phyloP scores from a whole-genome alignment of 495 filamentous ascomycete genomes.

The Glonium stellatum region DNA sequence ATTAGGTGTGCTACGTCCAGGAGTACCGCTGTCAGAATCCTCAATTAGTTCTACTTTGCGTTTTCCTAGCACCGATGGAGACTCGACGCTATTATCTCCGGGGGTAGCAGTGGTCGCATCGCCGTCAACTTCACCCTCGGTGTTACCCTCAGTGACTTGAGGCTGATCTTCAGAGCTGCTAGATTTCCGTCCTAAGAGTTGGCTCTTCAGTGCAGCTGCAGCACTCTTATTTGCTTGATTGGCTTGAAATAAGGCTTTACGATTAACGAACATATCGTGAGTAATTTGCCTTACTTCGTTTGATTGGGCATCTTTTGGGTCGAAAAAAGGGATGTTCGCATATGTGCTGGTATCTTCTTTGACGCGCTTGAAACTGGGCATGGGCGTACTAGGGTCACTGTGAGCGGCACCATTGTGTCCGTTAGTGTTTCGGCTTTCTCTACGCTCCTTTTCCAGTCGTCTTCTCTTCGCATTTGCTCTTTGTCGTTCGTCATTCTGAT shows the following conservation, averaged over 20 bases:
- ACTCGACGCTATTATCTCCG: conserved; percentile 21
- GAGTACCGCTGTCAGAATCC: conserved; percentile 50
- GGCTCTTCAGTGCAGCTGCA: conserved; percentile 78
- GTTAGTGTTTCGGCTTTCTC: conserved; percentile 4
- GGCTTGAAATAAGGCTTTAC: conserved; percentile 62
- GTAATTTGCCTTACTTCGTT: conserved; percentile 59
- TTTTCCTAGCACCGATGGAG: conserved; percentile 50
- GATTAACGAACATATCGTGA: conserved; percentile 84
- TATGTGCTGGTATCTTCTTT: conserved; percentile 25
- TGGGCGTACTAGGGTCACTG: neutral
- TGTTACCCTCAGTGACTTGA: neutral
- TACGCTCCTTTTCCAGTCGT: conserved; percentile 57
- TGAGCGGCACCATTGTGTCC: conserved; percentile 23
- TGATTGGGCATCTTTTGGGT: conserved; percentile 51
- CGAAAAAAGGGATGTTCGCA: conserved; percentile 49
- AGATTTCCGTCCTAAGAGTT: conserved; percentile 52
- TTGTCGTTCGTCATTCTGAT: conserved; percentile 72
- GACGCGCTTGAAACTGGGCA: conserved; percentile 12
- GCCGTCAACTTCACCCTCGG: neutral
- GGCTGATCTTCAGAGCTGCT: neutral
- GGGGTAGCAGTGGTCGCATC: conserved; percentile 12
- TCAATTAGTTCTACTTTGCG: conserved; percentile 57
- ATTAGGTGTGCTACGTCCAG: conserved; percentile 49
- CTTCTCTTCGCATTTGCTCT: conserved; percentile 71
- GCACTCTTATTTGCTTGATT: conserved; percentile 80